These are phyloP conservation scores for Viola pubescens DNA, from an alignment of 441 rosid genomes.

Conservation along the genomic window DNA sequence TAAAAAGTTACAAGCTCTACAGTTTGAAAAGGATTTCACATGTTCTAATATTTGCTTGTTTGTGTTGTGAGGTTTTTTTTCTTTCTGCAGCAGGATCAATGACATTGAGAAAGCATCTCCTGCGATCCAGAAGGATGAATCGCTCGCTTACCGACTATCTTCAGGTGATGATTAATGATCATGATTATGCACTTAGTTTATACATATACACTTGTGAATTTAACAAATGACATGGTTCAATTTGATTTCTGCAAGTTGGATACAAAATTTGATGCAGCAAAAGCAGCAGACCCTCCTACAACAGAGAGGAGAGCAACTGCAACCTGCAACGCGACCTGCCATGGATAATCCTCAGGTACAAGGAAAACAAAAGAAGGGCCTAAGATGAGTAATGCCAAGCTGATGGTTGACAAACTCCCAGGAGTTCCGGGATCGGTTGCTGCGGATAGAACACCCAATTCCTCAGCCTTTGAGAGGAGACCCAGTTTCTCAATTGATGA, in stretches of 20 bases:
- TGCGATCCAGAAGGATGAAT: too few relatives aligned
- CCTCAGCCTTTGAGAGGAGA: conserved; percentile 82
- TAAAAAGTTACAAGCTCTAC: too few relatives aligned
- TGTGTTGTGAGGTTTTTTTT: too few relatives aligned
- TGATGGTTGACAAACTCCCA: conserved; percentile 42
- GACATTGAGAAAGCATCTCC: too few relatives aligned
- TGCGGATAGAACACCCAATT: conserved; percentile 71
- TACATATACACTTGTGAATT: too few relatives aligned
- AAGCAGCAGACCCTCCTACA: conserved; percentile 82
- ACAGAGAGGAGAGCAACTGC: conserved; percentile 44
- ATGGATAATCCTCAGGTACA: conserved; percentile 65
- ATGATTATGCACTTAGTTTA: too few relatives aligned
- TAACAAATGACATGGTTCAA: conserved; percentile 11
- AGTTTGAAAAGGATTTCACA: too few relatives aligned
- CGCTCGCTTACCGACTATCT: too few relatives aligned
- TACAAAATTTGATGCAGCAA: conserved; percentile 71
- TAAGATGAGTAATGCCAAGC: conserved; percentile 59
- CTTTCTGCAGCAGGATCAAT: too few relatives aligned
- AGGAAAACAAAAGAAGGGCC: conserved; percentile 69
- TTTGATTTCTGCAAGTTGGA: conserved; percentile 74
- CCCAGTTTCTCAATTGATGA: conserved; percentile 84
- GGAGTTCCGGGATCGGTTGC: conserved; percentile 81
- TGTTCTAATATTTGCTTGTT: too few relatives aligned
- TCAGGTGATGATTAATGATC: too few relatives aligned
- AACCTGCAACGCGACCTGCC: conserved; percentile 58